Percentiles rank a stretch among this genome's conserved stretches.
phyloP scores from a whole-genome alignment of 176 grass and related monocot genomes.

The Triticum timopheevii region DNA sequence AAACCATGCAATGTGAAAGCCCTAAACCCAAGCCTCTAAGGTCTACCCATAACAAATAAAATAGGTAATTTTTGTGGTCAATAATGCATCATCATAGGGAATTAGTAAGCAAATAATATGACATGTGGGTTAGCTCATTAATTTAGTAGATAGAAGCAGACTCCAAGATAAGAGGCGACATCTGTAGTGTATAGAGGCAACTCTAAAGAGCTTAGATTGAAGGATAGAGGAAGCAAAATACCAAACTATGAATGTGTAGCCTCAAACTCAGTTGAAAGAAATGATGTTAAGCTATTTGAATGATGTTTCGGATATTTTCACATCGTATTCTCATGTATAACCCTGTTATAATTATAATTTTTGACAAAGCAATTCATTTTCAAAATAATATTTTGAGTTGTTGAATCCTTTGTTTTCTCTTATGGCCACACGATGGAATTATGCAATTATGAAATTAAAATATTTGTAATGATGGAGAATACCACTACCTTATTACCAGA shows the following conservation, averaged over 20 bases:
- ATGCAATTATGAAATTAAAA: neutral
- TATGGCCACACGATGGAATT: neutral
- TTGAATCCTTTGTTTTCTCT: neutral
- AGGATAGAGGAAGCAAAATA: too few relatives aligned
- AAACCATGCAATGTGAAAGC: neutral
- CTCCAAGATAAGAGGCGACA: neutral
- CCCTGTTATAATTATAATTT: neutral
- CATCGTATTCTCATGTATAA: neutral
- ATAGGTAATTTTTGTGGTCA: neutral
- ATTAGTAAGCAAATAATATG: neutral
- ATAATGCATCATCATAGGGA: neutral
- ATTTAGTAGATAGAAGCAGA: neutral
- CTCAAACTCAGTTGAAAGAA: neutral
- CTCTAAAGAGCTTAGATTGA: neutral
- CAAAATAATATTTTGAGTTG: neutral
- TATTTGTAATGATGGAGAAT: neutral
- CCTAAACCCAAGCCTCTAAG: neutral
- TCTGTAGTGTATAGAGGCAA: neutral
- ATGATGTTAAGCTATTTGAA: neutral
- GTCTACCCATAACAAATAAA: neutral
- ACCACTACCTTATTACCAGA: conserved; percentile 76
- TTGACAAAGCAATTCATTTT: neutral
- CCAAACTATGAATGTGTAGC: neutral
- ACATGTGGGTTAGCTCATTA: neutral
- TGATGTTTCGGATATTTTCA: neutral